A percentile compares a stretch with the other conserved stretches of the same genome.
Conservation (phyloP, 2,329 filamentous ascomycete genomes). For the Xylaria sp. region DNA sequence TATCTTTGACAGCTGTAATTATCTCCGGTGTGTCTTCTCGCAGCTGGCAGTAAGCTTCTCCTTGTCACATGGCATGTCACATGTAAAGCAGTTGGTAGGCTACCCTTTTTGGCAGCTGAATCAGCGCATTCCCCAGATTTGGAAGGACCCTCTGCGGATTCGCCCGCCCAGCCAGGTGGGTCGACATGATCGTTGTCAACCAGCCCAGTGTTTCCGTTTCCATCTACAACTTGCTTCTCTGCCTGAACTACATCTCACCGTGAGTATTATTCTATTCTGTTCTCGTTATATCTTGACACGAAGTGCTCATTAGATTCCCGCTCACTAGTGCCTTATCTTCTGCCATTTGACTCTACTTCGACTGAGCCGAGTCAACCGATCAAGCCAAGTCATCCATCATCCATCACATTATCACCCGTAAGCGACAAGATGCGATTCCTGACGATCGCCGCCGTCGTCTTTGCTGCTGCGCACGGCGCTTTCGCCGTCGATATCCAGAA, state of each 20-base stretch:
- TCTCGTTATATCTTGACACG: neutral
- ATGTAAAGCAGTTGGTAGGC: neutral
- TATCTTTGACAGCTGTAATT: neutral
- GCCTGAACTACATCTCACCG: slow-evolving; percentile 4
- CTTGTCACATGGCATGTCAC: neutral
- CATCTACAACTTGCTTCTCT: neutral
- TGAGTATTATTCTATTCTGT: neutral
- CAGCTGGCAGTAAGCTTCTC: neutral
- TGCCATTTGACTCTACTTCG: neutral
- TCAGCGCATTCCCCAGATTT: slow-evolving; percentile 17
- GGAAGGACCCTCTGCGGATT: slow-evolving; percentile 28
- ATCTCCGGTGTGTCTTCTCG: neutral
- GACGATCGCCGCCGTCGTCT: slow-evolving; percentile 63
- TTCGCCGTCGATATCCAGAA: slow-evolving; percentile 74
- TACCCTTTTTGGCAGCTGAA: slow-evolving; percentile 16
- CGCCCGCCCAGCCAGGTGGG: slow-evolving; percentile 5
- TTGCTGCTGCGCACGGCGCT: slow-evolving; percentile 68
- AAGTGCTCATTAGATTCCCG: neutral
- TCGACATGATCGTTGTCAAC: slow-evolving; percentile 24
- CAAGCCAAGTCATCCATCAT: slow-evolving; percentile 23
- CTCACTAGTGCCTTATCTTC: neutral
- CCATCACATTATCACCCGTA: slow-evolving; percentile 21
- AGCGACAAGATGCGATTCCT: slow-evolving; percentile 71
- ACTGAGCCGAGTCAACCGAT: slow-evolving; percentile 7
- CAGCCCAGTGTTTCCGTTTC: slow-evolving; percentile 3